These are phyloP conservation scores for Pseudofabraea citricarpa DNA, from an alignment of 2,329 filamentous ascomycete species.

Conservation along the genomic window DNA sequence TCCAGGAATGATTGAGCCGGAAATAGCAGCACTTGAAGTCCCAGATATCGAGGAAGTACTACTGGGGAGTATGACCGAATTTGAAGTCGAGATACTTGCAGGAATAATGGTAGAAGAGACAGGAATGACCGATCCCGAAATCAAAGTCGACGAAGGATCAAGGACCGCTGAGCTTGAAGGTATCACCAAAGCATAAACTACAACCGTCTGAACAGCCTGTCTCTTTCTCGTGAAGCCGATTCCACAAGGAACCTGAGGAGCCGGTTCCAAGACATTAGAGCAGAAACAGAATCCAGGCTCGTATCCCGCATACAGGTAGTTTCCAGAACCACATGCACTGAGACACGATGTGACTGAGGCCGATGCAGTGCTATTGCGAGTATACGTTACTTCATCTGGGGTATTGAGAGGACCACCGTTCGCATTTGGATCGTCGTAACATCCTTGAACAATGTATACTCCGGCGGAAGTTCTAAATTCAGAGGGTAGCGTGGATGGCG, in stretches of 20 bases:
- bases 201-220: not conserved
- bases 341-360: not conserved
- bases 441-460: not conserved
- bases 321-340: not conserved
- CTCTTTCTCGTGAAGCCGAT: not conserved
- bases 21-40: too few relatives aligned
- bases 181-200: not conserved
- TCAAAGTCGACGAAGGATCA: not conserved
- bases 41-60: too few relatives aligned
- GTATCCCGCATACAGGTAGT: not conserved
- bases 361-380: not conserved
- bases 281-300: conserved; percentile 1
- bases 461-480: not conserved
- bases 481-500: not conserved
- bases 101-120: not conserved
- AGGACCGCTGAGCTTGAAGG: not conserved
- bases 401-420: not conserved
- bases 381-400: not conserved
- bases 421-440: not conserved
- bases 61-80: not conserved
- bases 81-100: not conserved
- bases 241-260: not conserved
- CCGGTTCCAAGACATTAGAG: not conserved
- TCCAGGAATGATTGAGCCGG: too few relatives aligned
- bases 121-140: not conserved